phyloP scores from a whole-genome alignment of 306 rosid genomes.

The Acmispon strigosus region DNA sequence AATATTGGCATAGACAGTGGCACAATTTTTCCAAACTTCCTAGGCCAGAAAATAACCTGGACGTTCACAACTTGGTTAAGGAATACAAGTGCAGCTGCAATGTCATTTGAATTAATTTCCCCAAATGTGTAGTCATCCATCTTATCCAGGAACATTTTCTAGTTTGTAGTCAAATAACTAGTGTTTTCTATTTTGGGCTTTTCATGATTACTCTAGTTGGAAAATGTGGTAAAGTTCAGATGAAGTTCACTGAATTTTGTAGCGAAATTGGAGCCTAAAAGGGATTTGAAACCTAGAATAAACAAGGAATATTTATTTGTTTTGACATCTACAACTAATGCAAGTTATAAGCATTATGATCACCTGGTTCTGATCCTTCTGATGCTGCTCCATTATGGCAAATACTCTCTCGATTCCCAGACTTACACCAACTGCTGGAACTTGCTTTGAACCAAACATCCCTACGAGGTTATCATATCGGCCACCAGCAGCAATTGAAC shows the following conservation, averaged over 20 bases:
- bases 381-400: slow-evolving; percentile 76
- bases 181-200: background rate
- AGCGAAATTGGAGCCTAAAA: background rate
- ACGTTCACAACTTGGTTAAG: background rate
- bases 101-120: background rate
- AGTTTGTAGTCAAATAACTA: background rate
- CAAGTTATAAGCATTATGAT: slow-evolving; percentile 10
- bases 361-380: slow-evolving; percentile 73
- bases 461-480: slow-evolving; percentile 90
- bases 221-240: background rate
- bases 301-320: background rate
- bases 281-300: background rate
- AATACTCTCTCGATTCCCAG: slow-evolving; percentile 96
- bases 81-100: background rate
- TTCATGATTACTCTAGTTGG: background rate
- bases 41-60: background rate
- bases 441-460: slow-evolving; percentile 84
- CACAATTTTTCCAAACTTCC: background rate
- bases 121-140: background rate
- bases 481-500: slow-evolving; percentile 94
- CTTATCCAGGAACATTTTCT: background rate
- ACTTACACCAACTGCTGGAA: slow-evolving; percentile 93
- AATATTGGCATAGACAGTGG: background rate
- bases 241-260: background rate
- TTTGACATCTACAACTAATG: background rate